These are phyloP conservation scores for Apiospora koreana DNA, from an alignment of 2,329 filamentous ascomycete genomes.

Conservation along the genomic window DNA sequence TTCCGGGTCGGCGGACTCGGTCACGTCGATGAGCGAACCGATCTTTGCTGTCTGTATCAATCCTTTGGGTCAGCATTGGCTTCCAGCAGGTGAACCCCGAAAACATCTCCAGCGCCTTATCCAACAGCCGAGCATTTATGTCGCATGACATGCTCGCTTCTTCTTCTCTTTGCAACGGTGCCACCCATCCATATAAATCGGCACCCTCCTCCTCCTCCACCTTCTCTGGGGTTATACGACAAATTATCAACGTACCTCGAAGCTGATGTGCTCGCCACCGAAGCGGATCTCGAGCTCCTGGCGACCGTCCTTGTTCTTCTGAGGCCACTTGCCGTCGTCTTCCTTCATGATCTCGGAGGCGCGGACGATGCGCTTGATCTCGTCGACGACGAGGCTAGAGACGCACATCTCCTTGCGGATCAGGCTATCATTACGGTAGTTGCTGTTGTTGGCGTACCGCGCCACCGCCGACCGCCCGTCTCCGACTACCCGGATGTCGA, in stretches of 20 bases:
- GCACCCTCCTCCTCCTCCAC: not conserved
- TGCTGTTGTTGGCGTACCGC: conserved; percentile 98
- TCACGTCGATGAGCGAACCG: conserved; percentile 93
- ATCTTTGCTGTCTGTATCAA: conserved; percentile 88
- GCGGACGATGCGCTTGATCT: conserved; percentile 97
- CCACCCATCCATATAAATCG: not conserved
- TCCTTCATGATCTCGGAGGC: conserved; percentile 98
- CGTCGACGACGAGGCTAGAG: conserved; percentile 83
- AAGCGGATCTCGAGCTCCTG: conserved; percentile 95
- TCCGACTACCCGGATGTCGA: conserved; percentile 90
- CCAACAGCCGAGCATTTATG: too few species aligned
- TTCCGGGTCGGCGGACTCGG: conserved; percentile 93
- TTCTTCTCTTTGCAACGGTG: not conserved
- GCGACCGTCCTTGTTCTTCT: conserved; percentile 98
- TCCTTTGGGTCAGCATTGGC: not conserved
- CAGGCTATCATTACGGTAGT: conserved; percentile 97
- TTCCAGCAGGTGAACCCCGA: not conserved
- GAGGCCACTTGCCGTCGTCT: conserved; percentile 97
- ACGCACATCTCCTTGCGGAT: conserved; percentile 99
- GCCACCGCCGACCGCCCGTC: conserved; percentile 93
- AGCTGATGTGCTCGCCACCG: conserved; percentile 95
- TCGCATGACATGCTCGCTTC: not conserved
- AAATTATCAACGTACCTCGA: conserved; percentile 67
- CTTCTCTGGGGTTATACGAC: too few species aligned
- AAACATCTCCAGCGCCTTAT: not conserved